Percentiles rank a stretch among this genome's conserved stretches.
These are phyloP conservation scores for Barnettozyma pratensis DNA, from an alignment of 805 yeast species.

Conservation along the genomic window DNA sequence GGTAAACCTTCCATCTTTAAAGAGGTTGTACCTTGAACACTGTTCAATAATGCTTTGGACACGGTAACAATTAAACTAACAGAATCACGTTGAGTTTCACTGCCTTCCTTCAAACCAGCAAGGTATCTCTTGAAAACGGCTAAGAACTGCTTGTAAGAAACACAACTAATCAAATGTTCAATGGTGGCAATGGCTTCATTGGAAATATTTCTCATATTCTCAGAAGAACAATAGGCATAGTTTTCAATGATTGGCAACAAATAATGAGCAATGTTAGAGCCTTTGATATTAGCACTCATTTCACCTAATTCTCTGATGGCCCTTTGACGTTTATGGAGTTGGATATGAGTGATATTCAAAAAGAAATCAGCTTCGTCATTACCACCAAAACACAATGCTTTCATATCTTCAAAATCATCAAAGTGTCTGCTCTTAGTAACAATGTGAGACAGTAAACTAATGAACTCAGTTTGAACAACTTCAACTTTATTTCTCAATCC, in stretches of 20 bases:
- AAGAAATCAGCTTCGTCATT: constrained; percentile 58
- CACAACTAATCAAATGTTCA: constrained; percentile 47
- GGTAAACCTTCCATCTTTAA: constrained; percentile 32
- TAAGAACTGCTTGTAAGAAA: constrained; percentile 76
- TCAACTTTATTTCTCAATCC: constrained; percentile 64
- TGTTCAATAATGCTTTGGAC: constrained; percentile 43
- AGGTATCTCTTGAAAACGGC: constrained; percentile 71
- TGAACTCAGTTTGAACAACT: constrained; percentile 64
- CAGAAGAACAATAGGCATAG: constrained; percentile 58
- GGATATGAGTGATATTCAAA: constrained; percentile 73
- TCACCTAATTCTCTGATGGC: constrained; percentile 66
- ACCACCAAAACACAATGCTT: constrained; percentile 50
- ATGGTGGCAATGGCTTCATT: constrained; percentile 64
- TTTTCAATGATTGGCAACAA: constrained; percentile 82
- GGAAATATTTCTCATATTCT: constrained; percentile 54
- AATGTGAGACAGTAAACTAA: constrained; percentile 58
- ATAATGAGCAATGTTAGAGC: constrained; percentile 67
- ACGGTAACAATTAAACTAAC: constrained; percentile 55
- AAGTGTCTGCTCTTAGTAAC: constrained; percentile 42
- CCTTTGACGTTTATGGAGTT: constrained; percentile 77
- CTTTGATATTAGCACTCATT: constrained; percentile 40
- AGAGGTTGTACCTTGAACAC: constrained; percentile 23
- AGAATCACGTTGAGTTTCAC: constrained; percentile 48
- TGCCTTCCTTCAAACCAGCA: constrained; percentile 39
- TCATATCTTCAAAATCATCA: constrained; percentile 61